Evolutionary conservation across 176 grass and related monocot genomes (phyloP), one percentile per base, ranked within the genome.

Genomic region (Secale cereale): DNA sequence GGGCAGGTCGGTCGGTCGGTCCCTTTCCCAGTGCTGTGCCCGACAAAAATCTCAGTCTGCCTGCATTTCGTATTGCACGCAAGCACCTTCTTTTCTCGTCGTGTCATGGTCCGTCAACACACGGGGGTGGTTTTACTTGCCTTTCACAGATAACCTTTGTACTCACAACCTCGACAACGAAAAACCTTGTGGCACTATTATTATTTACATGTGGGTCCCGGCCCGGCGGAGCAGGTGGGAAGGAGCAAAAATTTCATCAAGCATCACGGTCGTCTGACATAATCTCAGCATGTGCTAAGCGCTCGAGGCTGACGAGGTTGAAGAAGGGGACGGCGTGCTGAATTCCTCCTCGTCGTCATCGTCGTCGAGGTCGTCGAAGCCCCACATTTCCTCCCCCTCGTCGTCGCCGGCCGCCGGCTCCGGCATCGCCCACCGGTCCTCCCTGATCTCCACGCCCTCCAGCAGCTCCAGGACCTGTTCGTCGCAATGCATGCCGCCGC

Each of bases 381-480:
- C 78, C 96, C 91, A 92, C 12, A 88, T 80, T 39, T 91, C 84
- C 4, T 97, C 71, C 15, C 25, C 26, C 2, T 74, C 70, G 0
- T 11, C 87, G 39, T 83, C 87, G 3, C 79, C 87, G 6, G 5
- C 80, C 10, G 65, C 83, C 43, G 68, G 82, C 61, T 91, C 83
- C 2, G 90, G 91, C 86, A 96, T 91, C 82, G 78, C 85, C 97
- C 94, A 99, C 59, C 78, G 79, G 32, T 97, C 94, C 65, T 91
- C 90, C 57, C 29, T 69, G 68, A 96, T 92, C 88, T 96, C 91
- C n/a, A 63, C 78, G 39, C 69, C 88, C 65, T 97, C 97, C 76
- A 99, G 28, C 75, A 99, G 64, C 86, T 94, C 94, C 86, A 99
- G 52, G 35, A 94, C 97, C 97, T 99, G 90, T 3, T 52, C 16